These are phyloP conservation scores for Nicotiana rustica DNA, from an alignment of 305 asterid genomes.

Conservation along the genomic window DNA sequence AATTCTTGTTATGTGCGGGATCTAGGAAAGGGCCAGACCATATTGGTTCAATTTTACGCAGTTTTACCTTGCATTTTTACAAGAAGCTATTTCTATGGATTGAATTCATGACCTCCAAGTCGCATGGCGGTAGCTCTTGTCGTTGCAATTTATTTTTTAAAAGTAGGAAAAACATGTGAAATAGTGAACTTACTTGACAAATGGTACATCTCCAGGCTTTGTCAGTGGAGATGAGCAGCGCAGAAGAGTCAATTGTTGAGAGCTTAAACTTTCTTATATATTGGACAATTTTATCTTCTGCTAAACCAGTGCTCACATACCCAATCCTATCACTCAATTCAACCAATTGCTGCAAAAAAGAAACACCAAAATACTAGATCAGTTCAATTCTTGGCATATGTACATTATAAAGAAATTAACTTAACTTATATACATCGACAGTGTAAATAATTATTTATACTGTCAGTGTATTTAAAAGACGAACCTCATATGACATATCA, in stretches of 20 bases:
- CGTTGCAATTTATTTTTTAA: no score
- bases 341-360: slow-evolving; percentile 59
- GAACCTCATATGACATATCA: slow-evolving; percentile 63
- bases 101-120: neutral
- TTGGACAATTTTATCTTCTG: slow-evolving; percentile 56
- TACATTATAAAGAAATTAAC: neutral
- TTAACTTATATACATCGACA: neutral
- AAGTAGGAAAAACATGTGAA: neutral
- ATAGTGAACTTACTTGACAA: slow-evolving; percentile 57
- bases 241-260: slow-evolving; percentile 32
- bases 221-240: slow-evolving; percentile 36
- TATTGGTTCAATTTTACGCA: neutral
- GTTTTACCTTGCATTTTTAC: no score
- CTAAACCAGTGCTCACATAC: slow-evolving; percentile 60
- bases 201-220: slow-evolving; percentile 66
- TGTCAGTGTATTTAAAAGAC: neutral
- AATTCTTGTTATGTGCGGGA: neutral
- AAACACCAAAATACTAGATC: neutral
- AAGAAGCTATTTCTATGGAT: neutral
- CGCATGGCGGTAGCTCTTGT: neutral
- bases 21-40: neutral
- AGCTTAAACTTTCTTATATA: slow-evolving; percentile 50
- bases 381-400: neutral
- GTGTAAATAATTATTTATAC: neutral
- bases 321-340: slow-evolving; percentile 66